Base-by-base conservation (phyloP, 805 yeast genomes). In the Pichia pseudocactophila region DNA sequence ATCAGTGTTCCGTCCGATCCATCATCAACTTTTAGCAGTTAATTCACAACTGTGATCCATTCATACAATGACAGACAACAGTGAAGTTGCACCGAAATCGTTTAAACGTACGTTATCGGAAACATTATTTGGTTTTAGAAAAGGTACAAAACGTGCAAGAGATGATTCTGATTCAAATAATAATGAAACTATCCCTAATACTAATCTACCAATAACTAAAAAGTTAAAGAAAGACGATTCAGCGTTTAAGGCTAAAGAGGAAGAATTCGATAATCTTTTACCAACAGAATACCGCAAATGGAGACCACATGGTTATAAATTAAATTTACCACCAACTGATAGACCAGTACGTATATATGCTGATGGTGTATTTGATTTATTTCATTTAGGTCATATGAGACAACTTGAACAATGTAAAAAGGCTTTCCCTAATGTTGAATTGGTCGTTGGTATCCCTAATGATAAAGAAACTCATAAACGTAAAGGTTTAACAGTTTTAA, bases 311-410 rank as follows among this genome's bases (percentile, higher is more conserved):
- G 96, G 96, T 2, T 87, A 64, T 65, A 69, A 68, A 51, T 75
- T 92, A 62, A 87, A 86, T 52, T 52, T 80, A 20, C 98, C 98
- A 2, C 94, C 96, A 2, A 67, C 59, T 4, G 92, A 82, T 56
- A 72, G 96, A 45, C 89, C 96, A 1, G 78, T 92, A 25, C 73
- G 98, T 46, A 77, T 92, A n/a, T 92, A 92, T 60, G 98, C 98
- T 6, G 98, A 92, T 64, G 98, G 98, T 41, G 96, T 92, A 16
- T 92, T 92, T 68, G 98, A 92, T 64, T 67, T 92, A 48, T 92
- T 92, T 66, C 98, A 92, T 63, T 62, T 92, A 56, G 98, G 98
- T 19, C 98, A 92, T 60, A 92, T 92, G 98, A 79, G 88, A 57
- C 98, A 92, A 62, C 70, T 92, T 53, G 97, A 92, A 59, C 98